phyloP scores from a whole-genome alignment of 306 rosid species.

The Betula pendula region DNA sequence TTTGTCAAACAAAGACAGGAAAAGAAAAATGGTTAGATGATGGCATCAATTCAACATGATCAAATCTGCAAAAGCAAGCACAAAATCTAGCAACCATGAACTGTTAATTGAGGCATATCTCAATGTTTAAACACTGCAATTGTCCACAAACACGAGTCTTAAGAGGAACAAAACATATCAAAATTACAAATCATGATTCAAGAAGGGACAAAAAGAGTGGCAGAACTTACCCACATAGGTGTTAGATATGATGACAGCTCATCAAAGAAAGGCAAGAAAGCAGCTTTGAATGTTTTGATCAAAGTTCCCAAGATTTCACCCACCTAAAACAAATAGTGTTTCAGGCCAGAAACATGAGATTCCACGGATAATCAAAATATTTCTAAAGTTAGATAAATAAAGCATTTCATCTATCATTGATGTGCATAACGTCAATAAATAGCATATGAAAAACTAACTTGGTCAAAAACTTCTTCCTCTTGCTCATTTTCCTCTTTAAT shows the following conservation, averaged over 20 bases:
- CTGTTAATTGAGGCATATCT: not conserved
- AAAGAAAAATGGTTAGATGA: not conserved
- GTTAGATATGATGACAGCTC: constrained; percentile 89
- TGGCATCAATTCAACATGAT: not conserved
- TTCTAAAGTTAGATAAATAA: not conserved
- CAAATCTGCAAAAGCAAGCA: not conserved
- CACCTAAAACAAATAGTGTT: constrained; percentile 47
- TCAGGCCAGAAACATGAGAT: too few relatives aligned
- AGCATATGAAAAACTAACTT: constrained; percentile 52
- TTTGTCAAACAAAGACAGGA: not conserved
- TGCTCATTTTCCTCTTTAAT: constrained; percentile 98
- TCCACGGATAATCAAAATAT: not conserved
- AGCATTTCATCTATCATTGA: not conserved
- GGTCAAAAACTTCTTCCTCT: constrained; percentile 99
- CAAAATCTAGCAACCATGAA: not conserved
- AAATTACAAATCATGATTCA: constrained; percentile 8
- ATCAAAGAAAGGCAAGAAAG: constrained; percentile 94
- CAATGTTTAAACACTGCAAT: not conserved
- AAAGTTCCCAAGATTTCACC: constrained; percentile 98
- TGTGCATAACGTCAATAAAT: not conserved
- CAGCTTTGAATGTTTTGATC: constrained; percentile 92
- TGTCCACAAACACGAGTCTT: too few relatives aligned
- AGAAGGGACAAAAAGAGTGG: not conserved
- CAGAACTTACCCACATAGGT: constrained; percentile 98
- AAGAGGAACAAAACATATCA: constrained; percentile 6